Conservation (phyloP, 148 eudicot species). For the Bassia scoparia region DNA sequence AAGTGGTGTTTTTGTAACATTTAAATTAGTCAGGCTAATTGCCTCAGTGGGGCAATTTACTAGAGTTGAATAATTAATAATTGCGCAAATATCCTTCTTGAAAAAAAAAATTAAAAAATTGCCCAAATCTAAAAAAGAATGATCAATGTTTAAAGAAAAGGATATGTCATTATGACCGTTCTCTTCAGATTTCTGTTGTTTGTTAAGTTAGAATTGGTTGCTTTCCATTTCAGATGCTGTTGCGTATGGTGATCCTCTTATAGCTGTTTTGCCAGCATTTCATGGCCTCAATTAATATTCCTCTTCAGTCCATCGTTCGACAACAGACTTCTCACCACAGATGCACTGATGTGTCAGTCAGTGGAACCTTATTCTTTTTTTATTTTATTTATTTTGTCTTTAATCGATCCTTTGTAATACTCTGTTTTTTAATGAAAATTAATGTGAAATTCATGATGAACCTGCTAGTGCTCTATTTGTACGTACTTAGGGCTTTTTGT, state of each 20-base stretch:
- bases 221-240: conserved; percentile 56
- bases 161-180: too few relatives aligned
- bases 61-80: not conserved
- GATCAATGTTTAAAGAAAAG: too few relatives aligned
- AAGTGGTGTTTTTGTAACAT: not conserved
- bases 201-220: not conserved
- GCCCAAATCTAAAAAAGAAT: too few relatives aligned
- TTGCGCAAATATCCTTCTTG: not conserved
- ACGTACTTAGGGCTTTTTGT: too few relatives aligned
- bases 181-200: not conserved
- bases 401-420: too few relatives aligned
- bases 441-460: too few relatives aligned
- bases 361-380: not conserved
- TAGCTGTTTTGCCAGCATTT: conserved; percentile 73
- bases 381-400: too few relatives aligned
- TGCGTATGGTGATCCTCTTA: conserved; percentile 79
- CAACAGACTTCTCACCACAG: conserved; percentile 4
- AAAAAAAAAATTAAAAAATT: too few relatives aligned
- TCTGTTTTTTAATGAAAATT: too few relatives aligned
- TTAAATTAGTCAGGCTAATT: not conserved
- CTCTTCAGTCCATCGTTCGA: conserved; percentile 7
- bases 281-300: conserved; percentile 32
- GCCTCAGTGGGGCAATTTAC: not conserved
- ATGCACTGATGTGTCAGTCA: not conserved
- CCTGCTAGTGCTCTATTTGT: too few relatives aligned